These are phyloP conservation scores for Micractinium sp. DNA, from an alignment of 139 green algal genomes.

Conservation along the genomic window DNA sequence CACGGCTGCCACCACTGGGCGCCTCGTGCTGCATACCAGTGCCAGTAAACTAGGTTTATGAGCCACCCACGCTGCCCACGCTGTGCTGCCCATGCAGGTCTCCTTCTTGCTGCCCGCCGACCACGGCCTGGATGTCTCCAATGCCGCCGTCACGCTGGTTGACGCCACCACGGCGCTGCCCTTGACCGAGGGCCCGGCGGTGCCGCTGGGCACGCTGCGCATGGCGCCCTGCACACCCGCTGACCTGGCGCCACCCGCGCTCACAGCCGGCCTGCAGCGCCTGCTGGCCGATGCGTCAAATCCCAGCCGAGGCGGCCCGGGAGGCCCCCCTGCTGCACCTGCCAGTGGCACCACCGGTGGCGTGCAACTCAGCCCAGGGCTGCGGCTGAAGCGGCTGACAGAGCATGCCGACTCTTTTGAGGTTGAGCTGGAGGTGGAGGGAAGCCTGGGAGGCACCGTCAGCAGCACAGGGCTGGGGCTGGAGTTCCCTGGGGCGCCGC, in stretches of 20 bases:
- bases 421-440: not conserved
- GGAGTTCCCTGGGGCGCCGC: not conserved
- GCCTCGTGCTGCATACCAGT: too few relatives aligned
- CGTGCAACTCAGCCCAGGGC: not conserved
- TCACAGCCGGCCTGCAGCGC: not conserved
- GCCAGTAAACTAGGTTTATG: too few relatives aligned
- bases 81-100: not conserved
- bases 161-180: not conserved
- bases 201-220: not conserved
- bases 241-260: not conserved
- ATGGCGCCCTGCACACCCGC: not conserved
- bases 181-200: not conserved
- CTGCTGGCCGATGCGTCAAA: not conserved
- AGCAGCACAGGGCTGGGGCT: not conserved
- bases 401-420: conserved; percentile 10
- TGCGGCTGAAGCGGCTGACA: not conserved
- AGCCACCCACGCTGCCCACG: too few relatives aligned
- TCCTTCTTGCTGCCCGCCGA: conserved; percentile 13
- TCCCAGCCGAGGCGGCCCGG: not conserved
- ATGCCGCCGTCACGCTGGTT: not conserved
- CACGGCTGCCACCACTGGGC: too few relatives aligned
- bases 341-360: not conserved
- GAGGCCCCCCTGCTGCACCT: not conserved
- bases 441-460: not conserved
- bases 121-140: not conserved